phyloP scores from a whole-genome alignment of 192 early-diverging fungal genomes.

The Gamsiella multidivaricata region DNA sequence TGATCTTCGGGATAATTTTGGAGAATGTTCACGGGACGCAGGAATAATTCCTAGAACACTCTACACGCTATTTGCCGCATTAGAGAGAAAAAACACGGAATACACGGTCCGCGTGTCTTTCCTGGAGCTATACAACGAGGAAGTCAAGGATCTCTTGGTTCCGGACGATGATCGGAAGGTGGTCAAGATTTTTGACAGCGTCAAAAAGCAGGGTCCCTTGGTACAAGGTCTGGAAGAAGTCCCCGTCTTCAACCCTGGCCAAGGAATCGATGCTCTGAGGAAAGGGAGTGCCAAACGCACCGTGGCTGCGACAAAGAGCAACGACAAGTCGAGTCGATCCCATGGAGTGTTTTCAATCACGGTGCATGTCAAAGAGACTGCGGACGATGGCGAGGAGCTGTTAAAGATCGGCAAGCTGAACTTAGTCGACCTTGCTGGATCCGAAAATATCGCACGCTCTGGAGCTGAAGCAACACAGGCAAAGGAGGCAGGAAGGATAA shows the following conservation, averaged over 20 bases:
- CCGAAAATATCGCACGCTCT: conserved; percentile 91
- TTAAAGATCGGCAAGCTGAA: conserved; percentile 96
- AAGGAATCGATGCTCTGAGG: conserved; percentile 81
- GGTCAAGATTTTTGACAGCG: conserved; percentile 80
- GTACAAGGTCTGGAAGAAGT: conserved; percentile 87
- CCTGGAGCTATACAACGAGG: conserved; percentile 96
- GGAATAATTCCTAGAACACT: conserved; percentile 94
- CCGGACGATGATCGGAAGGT: conserved; percentile 61
- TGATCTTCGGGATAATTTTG: conserved; percentile 67
- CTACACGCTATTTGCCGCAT: conserved; percentile 77
- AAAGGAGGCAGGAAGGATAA: conserved; percentile 92
- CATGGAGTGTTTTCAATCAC: conserved; percentile 94
- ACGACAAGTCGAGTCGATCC: conserved; percentile 92
- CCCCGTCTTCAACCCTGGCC: conserved; percentile 74
- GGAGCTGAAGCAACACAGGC: conserved; percentile 87
- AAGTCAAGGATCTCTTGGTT: conserved; percentile 89
- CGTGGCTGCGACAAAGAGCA: conserved; percentile 88
- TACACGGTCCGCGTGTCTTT: conserved; percentile 88
- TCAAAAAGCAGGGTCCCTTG: conserved; percentile 75
- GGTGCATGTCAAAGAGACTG: conserved; percentile 87
- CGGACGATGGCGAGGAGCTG: conserved; percentile 84
- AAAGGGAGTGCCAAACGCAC: conserved; percentile 78
- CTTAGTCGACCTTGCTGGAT: conserved; percentile 95
- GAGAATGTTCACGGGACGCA: conserved; percentile 63
- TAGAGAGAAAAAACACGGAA: conserved; percentile 77